A percentile compares a stretch with the other conserved stretches of the same genome.
phyloP scores from a whole-genome alignment of 2,329 filamentous ascomycete species.

The Aspergillus sp. region DNA sequence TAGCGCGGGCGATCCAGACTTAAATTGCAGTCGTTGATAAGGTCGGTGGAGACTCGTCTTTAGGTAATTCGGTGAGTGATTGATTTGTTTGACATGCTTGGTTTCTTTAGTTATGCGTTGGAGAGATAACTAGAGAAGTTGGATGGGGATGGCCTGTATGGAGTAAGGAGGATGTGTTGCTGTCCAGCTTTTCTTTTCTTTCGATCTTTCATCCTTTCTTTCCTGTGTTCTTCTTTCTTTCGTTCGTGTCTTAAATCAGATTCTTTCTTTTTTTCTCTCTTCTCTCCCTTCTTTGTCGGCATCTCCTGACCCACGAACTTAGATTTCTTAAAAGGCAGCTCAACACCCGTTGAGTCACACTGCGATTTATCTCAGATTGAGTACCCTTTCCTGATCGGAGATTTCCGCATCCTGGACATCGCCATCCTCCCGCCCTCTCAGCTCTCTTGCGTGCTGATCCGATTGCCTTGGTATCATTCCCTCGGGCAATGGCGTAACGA shows the following conservation, averaged over 20 bases:
- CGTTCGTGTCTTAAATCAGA: background rate
- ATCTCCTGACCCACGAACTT: background rate
- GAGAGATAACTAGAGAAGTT: no score
- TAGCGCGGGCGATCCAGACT: slow-evolving; percentile 25
- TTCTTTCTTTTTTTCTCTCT: slow-evolving; percentile 1
- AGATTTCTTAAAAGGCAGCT: background rate
- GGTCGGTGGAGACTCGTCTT: slow-evolving; percentile 28
- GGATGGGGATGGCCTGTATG: no score
- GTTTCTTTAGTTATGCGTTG: no score
- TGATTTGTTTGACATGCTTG: background rate
- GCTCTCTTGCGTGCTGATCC: slow-evolving; percentile 6
- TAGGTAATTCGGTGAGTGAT: slow-evolving; percentile 1
- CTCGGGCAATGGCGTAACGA: slow-evolving; percentile 22
- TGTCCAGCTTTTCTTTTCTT: background rate
- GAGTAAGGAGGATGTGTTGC: background rate
- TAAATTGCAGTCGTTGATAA: slow-evolving; percentile 26
- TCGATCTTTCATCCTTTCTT: background rate
- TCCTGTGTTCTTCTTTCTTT: background rate
- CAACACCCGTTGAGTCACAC: background rate
- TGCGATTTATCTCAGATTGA: background rate
- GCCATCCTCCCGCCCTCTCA: background rate
- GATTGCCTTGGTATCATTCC: slow-evolving; percentile 16
- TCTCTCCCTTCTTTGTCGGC: background rate
- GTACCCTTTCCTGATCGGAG: background rate
- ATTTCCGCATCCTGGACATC: background rate